These are phyloP conservation scores for Aquilaria yunnanensis DNA, from an alignment of 345 rosid species.

Conservation along the genomic window DNA sequence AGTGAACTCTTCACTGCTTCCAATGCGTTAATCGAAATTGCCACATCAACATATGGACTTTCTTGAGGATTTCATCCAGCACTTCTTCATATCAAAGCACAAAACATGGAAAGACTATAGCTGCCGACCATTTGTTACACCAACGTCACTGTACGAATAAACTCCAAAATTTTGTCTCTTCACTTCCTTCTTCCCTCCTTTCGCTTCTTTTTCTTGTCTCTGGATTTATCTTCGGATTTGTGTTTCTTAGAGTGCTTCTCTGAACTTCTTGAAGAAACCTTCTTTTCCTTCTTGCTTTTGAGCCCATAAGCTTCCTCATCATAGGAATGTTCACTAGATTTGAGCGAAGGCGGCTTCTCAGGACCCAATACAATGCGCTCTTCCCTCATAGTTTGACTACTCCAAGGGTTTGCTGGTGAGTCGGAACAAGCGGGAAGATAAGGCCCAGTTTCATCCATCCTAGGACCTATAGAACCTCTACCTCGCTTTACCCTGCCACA, in stretches of 20 bases:
- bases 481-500: conserved; percentile 69
- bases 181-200: conserved; percentile 31
- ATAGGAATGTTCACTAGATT: conserved; percentile 23
- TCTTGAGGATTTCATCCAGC: neutral
- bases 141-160: neutral
- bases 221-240: conserved; percentile 33
- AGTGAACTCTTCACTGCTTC: neutral
- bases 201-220: conserved; percentile 34
- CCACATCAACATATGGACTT: neutral
- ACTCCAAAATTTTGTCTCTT: neutral
- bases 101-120: neutral
- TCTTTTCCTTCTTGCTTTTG: conserved; percentile 28
- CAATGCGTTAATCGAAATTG: neutral
- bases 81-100: neutral
- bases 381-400: conserved; percentile 17
- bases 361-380: conserved; percentile 40
- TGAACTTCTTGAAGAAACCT: conserved; percentile 25
- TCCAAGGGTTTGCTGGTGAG: conserved; percentile 20
- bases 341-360: conserved; percentile 31
- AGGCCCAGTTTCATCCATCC: conserved; percentile 96
- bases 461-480: conserved; percentile 81
- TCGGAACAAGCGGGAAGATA: conserved; percentile 39
- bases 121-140: neutral
- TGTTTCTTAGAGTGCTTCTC: conserved; percentile 43
- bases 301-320: conserved; percentile 31